These are phyloP conservation scores for Patellifolia procumbens DNA, from an alignment of 179 eudicot genomes.

Conservation along the genomic window DNA sequence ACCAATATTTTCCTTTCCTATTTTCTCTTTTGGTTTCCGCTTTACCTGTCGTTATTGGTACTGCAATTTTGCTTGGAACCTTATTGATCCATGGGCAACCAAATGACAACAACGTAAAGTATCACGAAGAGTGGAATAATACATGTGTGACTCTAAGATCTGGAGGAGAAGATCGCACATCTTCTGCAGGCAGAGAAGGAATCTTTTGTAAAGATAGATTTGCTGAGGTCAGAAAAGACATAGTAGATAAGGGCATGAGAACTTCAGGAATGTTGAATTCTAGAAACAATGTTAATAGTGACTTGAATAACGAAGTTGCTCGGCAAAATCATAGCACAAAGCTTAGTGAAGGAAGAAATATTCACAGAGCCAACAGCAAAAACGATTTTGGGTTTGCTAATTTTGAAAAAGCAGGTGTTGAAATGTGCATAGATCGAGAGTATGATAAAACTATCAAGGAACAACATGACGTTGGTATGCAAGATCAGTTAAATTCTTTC, in stretches of 20 bases:
- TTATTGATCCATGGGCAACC: slow-evolving; percentile 64
- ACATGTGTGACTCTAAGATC: slow-evolving; percentile 33
- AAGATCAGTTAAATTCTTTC: slow-evolving; percentile 38
- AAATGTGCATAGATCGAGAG: slow-evolving; percentile 26
- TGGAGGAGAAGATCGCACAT: slow-evolving; percentile 27
- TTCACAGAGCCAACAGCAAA: neutral
- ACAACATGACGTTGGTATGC: slow-evolving; percentile 33
- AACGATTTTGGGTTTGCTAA: slow-evolving; percentile 5
- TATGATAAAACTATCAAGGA: slow-evolving; percentile 35
- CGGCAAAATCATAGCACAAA: neutral
- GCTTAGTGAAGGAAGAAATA: slow-evolving; percentile 5
- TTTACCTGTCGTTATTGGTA: slow-evolving; percentile 73
- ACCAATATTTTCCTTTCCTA: slow-evolving; percentile 60
- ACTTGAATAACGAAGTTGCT: neutral
- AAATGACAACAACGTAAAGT: slow-evolving; percentile 45
- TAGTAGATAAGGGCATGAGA: slow-evolving; percentile 31
- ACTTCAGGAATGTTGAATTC: slow-evolving; percentile 23
- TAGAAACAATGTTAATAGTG: neutral
- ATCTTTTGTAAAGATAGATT: slow-evolving; percentile 37
- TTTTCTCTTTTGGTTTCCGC: slow-evolving; percentile 68
- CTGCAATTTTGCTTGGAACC: slow-evolving; percentile 68
- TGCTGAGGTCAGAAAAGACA: slow-evolving; percentile 37
- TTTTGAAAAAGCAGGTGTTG: slow-evolving; percentile 28
- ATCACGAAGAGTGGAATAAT: slow-evolving; percentile 32
- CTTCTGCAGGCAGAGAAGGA: slow-evolving; percentile 42